These are phyloP conservation scores for Paramecium sexaurelia DNA, from an alignment of 73 alveolate genomes.

Conservation along the genomic window DNA sequence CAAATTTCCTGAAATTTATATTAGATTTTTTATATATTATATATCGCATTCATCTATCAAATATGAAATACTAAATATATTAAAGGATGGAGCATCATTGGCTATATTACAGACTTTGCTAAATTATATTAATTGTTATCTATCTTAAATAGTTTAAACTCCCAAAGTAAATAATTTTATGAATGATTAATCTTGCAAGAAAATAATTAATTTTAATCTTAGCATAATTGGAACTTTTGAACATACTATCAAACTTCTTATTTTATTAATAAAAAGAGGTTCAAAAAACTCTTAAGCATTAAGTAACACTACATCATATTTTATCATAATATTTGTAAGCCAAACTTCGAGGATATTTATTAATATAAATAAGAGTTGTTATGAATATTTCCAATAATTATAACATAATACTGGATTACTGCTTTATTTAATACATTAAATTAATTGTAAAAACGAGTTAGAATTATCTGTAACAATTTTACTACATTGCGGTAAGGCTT, in stretches of 20 bases:
- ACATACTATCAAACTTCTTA: neutral
- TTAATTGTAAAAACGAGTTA: neutral
- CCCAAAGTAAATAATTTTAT: neutral
- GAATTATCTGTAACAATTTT: slow-evolving; percentile 8
- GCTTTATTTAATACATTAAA: neutral
- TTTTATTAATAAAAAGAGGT: slow-evolving; percentile 6
- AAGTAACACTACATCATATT: neutral
- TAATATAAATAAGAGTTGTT: slow-evolving; percentile 5
- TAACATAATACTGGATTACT: neutral
- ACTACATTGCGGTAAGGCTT: neutral
- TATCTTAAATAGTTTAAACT: neutral
- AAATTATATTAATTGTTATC: neutral
- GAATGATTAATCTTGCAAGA: neutral
- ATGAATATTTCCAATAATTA: slow-evolving; percentile 12
- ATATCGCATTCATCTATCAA: neutral
- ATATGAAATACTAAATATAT: neutral
- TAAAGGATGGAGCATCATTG: slow-evolving; percentile 4
- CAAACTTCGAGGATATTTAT: slow-evolving; percentile 16
- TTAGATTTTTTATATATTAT: neutral
- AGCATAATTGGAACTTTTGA: neutral
- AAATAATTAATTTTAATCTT: slow-evolving; percentile 4
- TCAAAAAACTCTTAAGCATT: neutral
- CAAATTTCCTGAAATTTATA: neutral
- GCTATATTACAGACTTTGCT: neutral
- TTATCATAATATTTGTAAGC: neutral